These are phyloP conservation scores for Chlamydomonas eustigma DNA, from an alignment of 139 green algal genomes.

Conservation along the genomic window DNA sequence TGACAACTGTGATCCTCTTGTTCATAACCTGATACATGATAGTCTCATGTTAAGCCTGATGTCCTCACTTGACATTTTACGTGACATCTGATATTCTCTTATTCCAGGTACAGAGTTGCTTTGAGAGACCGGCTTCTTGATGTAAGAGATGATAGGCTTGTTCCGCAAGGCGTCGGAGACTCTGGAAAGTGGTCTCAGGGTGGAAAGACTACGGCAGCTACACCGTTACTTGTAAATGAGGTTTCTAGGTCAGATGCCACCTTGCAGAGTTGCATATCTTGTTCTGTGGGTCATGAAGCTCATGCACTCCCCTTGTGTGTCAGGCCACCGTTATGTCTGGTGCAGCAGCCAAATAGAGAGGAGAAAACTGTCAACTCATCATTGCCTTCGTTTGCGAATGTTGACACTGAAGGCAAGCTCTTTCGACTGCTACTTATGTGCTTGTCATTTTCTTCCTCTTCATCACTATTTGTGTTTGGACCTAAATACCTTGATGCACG, in stretches of 20 bases:
- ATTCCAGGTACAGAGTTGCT: background rate
- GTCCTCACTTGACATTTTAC: background rate
- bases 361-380: too few relatives aligned
- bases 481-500: too few relatives aligned
- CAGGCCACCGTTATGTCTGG: background rate
- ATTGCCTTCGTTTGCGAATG: too few relatives aligned
- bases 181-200: background rate
- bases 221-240: background rate
- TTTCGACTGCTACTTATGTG: too few relatives aligned
- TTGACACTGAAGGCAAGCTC: too few relatives aligned
- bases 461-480: too few relatives aligned
- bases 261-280: too few relatives aligned
- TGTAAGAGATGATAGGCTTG: background rate
- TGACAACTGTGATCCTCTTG: background rate
- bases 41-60: background rate
- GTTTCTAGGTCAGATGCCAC: too few relatives aligned
- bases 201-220: background rate
- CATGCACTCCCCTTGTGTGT: too few relatives aligned
- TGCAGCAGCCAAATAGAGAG: background rate
- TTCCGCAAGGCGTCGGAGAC: background rate
- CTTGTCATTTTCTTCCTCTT: too few relatives aligned
- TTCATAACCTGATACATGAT: background rate
- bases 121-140: background rate
- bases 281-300: too few relatives aligned
- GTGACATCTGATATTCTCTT: background rate